Evolutionary conservation across 1,284 basidiomycete species (phyloP).

Genomic region (Polyporus tsugae): DNA sequence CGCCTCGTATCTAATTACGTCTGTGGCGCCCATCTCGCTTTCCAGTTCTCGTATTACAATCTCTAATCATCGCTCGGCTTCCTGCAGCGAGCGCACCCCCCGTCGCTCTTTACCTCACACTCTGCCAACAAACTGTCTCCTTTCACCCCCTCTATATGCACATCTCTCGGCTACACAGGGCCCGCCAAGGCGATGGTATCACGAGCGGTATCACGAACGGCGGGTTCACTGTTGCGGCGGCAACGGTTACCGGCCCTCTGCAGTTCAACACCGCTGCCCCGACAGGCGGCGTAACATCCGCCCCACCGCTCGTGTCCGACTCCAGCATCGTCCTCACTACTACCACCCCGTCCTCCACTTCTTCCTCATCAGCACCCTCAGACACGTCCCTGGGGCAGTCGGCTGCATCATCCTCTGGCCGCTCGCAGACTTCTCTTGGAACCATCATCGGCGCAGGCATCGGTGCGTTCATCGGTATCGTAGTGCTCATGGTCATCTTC

Average conservation of each 20-base stretch:
- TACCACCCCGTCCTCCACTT: slow-evolving; percentile 18
- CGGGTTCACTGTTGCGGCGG: slow-evolving; percentile 2
- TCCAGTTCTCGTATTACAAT: slow-evolving; percentile 24
- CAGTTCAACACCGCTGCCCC: slow-evolving; percentile 30
- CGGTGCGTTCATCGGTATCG: slow-evolving; percentile 42
- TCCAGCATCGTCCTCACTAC: slow-evolving; percentile 26
- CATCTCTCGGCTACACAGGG: slow-evolving; percentile 30
- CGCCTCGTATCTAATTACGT: slow-evolving; percentile 20
- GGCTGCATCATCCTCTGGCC: slow-evolving; percentile 23
- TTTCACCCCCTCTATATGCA: slow-evolving; percentile 34
- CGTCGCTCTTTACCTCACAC: slow-evolving; percentile 40
- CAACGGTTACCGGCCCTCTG: slow-evolving; percentile 17
- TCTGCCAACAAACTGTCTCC: slow-evolving; percentile 24
- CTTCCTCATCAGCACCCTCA: slow-evolving; percentile 23
- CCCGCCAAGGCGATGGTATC: slow-evolving; percentile 26
- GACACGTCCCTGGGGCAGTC: slow-evolving; percentile 8
- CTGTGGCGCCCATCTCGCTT: slow-evolving; percentile 10
- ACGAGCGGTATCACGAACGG: slow-evolving; percentile 17
- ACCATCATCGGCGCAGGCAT: slow-evolving; percentile 45
- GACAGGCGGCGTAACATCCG: slow-evolving; percentile 1
- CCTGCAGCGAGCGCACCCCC: slow-evolving; percentile 38
- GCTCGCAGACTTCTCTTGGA: slow-evolving; percentile 40
- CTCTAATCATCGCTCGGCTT: slow-evolving; percentile 33
- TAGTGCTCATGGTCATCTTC: slow-evolving; percentile 39
- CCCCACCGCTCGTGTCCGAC: slow-evolving; percentile 23